Base-by-base conservation (phyloP, 2,329 filamentous ascomycete genomes). In the Calonectria hongkongensis region DNA sequence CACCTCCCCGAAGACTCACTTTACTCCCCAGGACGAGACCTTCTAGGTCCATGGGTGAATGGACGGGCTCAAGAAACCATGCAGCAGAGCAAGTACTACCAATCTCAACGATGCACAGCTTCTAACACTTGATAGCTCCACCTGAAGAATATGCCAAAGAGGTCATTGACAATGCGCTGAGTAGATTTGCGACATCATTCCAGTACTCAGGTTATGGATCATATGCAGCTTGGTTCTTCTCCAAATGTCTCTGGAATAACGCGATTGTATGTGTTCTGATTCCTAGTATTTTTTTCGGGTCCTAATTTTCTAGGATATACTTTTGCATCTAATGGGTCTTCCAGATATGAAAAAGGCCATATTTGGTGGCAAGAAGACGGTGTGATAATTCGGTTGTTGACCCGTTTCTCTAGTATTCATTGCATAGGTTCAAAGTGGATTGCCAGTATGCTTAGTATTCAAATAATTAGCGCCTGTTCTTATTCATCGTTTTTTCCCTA, bases 1-100 rank as follows among this genome's bases (percentile, higher is more conserved):
- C 82, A 86, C 66, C 47, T 87, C 83, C 74, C 86, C 78, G 45
- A 84, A 41, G 56, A 39, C 13, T 80, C 77, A 1, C 60, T 66
- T 1, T 80, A 79, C 30, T 74, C 73, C 18, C 72, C 77, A 3
- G 78, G 60, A 2, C 43, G 73, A 47, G 71, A 78, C 15, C 6
- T 33, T 6, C 67, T 80, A 6, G 64, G 71, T 2, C 56, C 68
- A 27, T 78, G 74, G 75, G 33, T 79, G 43, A 68, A 39, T 10
- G 77, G 73, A 10, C 58, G 73, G 13, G 71, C 47, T 16, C 64
- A 74, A 43, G 65, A 41, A 12, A 30, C 12, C 10, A 6, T 74
- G 4, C 75, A 76, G 45, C 47, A n/a, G 12, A 78, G 75, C 74
- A 27, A 65, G 75, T 63, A 27, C 9, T 7, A 21, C 21, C 2